These are phyloP conservation scores for Brettanomyces bruxellensis DNA, from an alignment of 805 yeast species.

Conservation along the genomic window DNA sequence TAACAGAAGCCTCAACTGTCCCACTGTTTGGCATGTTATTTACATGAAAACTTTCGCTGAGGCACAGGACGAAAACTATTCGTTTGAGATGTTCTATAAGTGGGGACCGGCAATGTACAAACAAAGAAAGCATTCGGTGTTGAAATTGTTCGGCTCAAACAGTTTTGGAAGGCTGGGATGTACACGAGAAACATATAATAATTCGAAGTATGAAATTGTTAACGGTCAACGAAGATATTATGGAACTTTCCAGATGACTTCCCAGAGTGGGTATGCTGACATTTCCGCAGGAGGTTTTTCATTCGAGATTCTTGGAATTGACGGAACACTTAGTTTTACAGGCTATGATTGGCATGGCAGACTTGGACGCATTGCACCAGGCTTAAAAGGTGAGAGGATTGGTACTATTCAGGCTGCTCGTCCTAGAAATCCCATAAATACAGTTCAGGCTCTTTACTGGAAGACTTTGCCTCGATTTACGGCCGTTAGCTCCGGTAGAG, in stretches of 20 bases:
- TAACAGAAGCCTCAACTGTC: constrained; percentile 25
- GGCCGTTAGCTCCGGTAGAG: constrained; percentile 40
- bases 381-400: not conserved
- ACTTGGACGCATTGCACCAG: not conserved
- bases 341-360: constrained; percentile 24
- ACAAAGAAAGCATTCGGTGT: constrained; percentile 28
- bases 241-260: too few relatives aligned
- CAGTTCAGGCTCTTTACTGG: not conserved
- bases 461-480: constrained; percentile 9
- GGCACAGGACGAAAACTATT: not conserved
- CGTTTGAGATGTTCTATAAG: constrained; percentile 29
- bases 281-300: constrained; percentile 59
- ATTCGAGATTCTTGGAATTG: constrained; percentile 45
- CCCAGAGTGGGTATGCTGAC: constrained; percentile 25
- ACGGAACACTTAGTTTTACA: constrained; percentile 48
- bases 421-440: not conserved
- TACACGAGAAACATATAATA: not conserved
- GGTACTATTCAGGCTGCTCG: not conserved
- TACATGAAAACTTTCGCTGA: constrained; percentile 36
- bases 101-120: constrained; percentile 41
- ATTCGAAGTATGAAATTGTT: not conserved
- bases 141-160: constrained; percentile 45
- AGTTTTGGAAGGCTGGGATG: constrained; percentile 38
- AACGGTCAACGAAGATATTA: not conserved
- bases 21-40: constrained; percentile 36